phyloP scores from a whole-genome alignment of 495 filamentous ascomycete genomes.

The Aspergillus baeticus region DNA sequence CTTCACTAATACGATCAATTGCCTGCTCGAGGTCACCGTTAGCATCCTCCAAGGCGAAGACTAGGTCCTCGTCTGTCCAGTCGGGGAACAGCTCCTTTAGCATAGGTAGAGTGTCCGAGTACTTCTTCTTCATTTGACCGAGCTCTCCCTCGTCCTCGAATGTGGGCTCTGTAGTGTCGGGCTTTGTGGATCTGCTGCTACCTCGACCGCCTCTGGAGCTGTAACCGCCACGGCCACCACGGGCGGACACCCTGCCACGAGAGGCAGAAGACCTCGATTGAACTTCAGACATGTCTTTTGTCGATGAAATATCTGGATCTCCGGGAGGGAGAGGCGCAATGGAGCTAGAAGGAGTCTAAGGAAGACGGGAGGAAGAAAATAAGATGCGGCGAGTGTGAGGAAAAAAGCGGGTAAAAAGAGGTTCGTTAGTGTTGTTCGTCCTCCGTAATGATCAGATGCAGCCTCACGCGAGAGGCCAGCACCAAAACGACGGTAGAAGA shows the following conservation, averaged over 20 bases:
- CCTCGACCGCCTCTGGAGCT: conserved; percentile 69
- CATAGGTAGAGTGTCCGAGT: conserved; percentile 66
- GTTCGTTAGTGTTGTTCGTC: conserved; percentile 21
- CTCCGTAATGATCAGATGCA: conserved; percentile 26
- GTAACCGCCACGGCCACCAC: conserved; percentile 82
- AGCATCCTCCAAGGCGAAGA: conserved; percentile 88
- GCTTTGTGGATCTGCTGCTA: conserved; percentile 67
- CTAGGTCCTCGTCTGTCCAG: conserved; percentile 89
- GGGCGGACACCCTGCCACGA: conserved; percentile 77
- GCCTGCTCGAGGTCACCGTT: conserved; percentile 82
- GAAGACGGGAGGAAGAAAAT: conserved; percentile 35
- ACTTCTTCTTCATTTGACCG: conserved; percentile 85
- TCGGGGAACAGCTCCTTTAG: conserved; percentile 90
- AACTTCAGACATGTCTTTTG: conserved; percentile 83
- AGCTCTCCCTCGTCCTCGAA: conserved; percentile 88
- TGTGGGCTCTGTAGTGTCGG: conserved; percentile 58
- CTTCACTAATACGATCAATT: conserved; percentile 87
- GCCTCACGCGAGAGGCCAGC: conserved; percentile 46
- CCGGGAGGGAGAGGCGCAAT: conserved; percentile 35
- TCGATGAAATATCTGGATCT: conserved; percentile 24
- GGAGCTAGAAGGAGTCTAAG: conserved; percentile 34
- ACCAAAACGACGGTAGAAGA: conserved; percentile 36
- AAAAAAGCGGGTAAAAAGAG: conserved; percentile 30
- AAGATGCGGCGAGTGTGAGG: conserved; percentile 30
- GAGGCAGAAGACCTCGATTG: conserved; percentile 72